Conservation (phyloP, 2,329 filamentous ascomycete species). For the Ilyonectria destructans region DNA sequence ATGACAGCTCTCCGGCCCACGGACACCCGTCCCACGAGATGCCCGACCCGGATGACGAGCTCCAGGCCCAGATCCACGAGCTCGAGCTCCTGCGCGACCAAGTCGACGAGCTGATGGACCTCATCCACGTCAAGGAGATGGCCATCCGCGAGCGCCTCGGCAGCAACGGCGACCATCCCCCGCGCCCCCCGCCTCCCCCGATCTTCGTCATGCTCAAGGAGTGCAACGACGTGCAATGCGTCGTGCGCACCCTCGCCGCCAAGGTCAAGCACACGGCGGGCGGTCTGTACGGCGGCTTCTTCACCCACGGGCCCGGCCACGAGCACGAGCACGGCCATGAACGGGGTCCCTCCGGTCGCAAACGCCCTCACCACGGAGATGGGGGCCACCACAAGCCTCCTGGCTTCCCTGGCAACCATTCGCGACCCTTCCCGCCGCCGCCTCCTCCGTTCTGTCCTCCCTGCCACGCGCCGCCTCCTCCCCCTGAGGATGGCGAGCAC, state of each 20-base stretch:
- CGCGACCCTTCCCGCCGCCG: slow-evolving; percentile 18
- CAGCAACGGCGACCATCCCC: slow-evolving; percentile 23
- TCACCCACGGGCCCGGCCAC: slow-evolving; percentile 28
- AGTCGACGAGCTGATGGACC: slow-evolving; percentile 58
- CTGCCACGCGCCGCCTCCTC: slow-evolving; percentile 24
- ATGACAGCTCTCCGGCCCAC: slow-evolving; percentile 3
- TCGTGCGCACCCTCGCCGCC: slow-evolving; percentile 58
- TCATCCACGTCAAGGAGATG: slow-evolving; percentile 61
- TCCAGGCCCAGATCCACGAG: slow-evolving; percentile 62
- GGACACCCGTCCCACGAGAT: slow-evolving; percentile 47
- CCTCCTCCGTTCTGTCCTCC: slow-evolving; percentile 27
- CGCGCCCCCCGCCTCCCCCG: slow-evolving; percentile 41
- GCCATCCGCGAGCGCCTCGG: slow-evolving; percentile 57
- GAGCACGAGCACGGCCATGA: neutral
- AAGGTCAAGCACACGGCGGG: slow-evolving; percentile 55
- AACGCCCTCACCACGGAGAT: slow-evolving; percentile 23
- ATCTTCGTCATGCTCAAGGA: slow-evolving; percentile 40
- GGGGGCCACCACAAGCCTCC: slow-evolving; percentile 16
- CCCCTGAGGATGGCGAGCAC: neutral
- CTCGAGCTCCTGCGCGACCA: slow-evolving; percentile 62
- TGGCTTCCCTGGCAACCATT: slow-evolving; percentile 29
- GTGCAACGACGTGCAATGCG: slow-evolving; percentile 53
- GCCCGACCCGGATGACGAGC: slow-evolving; percentile 46
- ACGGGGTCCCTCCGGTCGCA: neutral
- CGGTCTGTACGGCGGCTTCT: slow-evolving; percentile 39